Conservation (phyloP, 2,329 filamentous ascomycete species). For the Westerdykella aurantiaca region DNA sequence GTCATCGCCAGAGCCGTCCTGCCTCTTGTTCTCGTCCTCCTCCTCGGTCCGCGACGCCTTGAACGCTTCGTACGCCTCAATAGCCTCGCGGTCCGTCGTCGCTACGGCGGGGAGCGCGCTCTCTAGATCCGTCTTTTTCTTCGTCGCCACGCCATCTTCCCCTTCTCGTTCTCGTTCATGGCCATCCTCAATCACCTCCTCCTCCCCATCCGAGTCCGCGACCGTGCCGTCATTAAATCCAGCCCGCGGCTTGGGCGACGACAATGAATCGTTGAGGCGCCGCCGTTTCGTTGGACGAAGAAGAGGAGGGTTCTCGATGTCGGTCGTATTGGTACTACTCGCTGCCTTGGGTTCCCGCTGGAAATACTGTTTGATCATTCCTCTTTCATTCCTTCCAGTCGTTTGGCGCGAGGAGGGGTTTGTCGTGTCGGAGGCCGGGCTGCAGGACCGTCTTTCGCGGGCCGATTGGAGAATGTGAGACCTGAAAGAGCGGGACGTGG, state of each 20-base stretch:
- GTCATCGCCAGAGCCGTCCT: constrained; percentile 9
- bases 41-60: constrained; percentile 50
- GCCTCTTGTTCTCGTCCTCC: constrained; percentile 10
- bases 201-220: constrained; percentile 36
- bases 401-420: too few relatives aligned
- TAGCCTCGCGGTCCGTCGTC: constrained; percentile 60
- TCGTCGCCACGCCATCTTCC: constrained; percentile 13
- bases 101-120: constrained; percentile 61
- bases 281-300: constrained; percentile 37
- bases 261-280: constrained; percentile 25
- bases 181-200: too few relatives aligned
- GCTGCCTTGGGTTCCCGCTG: too few relatives aligned
- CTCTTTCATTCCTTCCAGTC: too few relatives aligned
- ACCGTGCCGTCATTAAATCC: constrained; percentile 27
- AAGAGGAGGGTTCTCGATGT: constrained; percentile 33
- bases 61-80: constrained; percentile 71
- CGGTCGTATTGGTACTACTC: constrained; percentile 38
- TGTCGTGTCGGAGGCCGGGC: too few relatives aligned
- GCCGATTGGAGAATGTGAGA: too few relatives aligned
- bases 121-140: constrained; percentile 61
- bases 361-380: too few relatives aligned
- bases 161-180: constrained; percentile 17
- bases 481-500: too few relatives aligned
- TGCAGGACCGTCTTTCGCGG: too few relatives aligned
- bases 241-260: constrained; percentile 15